A percentile compares a stretch with the other conserved stretches of the same genome.
These are phyloP conservation scores for Euphorbia pulcherrima DNA, from an alignment of 345 rosid genomes.

Conservation along the genomic window DNA sequence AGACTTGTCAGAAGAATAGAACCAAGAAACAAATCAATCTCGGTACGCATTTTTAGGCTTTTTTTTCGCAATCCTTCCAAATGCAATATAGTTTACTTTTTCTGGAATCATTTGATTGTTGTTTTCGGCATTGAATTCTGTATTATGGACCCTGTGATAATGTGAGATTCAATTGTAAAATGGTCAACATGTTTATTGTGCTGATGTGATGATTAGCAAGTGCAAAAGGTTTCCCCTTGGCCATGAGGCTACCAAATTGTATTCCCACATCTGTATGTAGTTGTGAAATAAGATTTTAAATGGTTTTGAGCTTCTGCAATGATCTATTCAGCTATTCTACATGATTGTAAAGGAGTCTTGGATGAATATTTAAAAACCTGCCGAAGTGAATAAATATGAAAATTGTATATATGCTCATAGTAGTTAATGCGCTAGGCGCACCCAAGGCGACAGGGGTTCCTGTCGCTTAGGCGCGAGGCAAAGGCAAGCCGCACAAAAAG, in stretches of 20 bases:
- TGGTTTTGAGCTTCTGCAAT: neutral
- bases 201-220: neutral
- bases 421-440: too few species aligned
- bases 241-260: neutral
- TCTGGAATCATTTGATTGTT: neutral
- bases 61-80: neutral
- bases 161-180: neutral
- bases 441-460: too few species aligned
- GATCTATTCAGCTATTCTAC: neutral
- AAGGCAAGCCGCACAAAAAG: too few species aligned
- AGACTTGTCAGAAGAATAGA: slow-evolving; percentile 56
- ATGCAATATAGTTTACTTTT: neutral
- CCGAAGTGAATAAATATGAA: too few species aligned
- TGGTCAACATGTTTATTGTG: neutral
- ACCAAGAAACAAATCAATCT: slow-evolving; percentile 72
- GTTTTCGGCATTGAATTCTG: neutral
- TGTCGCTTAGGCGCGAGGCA: too few species aligned
- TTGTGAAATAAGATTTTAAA: neutral
- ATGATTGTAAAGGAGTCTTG: neutral
- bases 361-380: too few species aligned
- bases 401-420: too few species aligned
- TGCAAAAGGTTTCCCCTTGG: neutral
- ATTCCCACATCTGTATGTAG: neutral
- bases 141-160: neutral
- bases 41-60: slow-evolving; percentile 31